Evolutionary conservation across 108 stramenopile genomes (phyloP), one percentile per base, ranked within the genome.

Genomic region (Aureococcus anophagefferens): DNA sequence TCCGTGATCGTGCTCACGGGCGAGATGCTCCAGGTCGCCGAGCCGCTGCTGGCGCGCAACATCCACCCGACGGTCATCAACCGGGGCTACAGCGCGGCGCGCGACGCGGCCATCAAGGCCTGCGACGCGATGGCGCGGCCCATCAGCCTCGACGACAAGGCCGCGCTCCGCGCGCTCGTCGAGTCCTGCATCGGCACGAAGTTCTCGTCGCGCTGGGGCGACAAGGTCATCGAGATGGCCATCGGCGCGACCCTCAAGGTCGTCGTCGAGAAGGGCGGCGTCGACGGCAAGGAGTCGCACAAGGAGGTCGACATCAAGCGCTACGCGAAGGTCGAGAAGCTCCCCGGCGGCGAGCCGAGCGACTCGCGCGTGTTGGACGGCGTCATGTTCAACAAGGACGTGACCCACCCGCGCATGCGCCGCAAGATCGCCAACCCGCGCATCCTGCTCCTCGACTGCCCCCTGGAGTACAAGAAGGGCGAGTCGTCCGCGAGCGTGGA

Each of bases 401-500:
- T 90, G 1, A 95, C 94, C 29, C 97, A 99, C 84, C 88, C 96
- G 68, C 93, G 94, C 79, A 99, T 99, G 99, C 84, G 94, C 63
- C 89, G 96, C 68, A 84, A 89, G 67, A 98, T 99, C 83, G 97
- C 95, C 75, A 97, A 94, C 76, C 99, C 99, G 17, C 92, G 97
- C 46, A 93, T 99, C 63, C 75, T 99, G 9, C 87, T 99, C 70
- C 72, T 99, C 33, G 99, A 99, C 81, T 90, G 92, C 71, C 96
- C 99, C 25, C 83, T 99, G 40, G 99, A 99, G 81, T 99, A 99
- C 89, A 99, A 99, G 88, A 99, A 99, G 89, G 95, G 95, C 70
- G 99, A 99, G 84, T 88, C 88, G 14, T 94, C 96, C 77, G 95
- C 99, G 31, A 97, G 94, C 74, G 94, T 99, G 68, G 99, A 99